Evolutionary conservation across 192 early-diverging fungal species (phyloP).

Genomic region (Mortierella claussenii): DNA sequence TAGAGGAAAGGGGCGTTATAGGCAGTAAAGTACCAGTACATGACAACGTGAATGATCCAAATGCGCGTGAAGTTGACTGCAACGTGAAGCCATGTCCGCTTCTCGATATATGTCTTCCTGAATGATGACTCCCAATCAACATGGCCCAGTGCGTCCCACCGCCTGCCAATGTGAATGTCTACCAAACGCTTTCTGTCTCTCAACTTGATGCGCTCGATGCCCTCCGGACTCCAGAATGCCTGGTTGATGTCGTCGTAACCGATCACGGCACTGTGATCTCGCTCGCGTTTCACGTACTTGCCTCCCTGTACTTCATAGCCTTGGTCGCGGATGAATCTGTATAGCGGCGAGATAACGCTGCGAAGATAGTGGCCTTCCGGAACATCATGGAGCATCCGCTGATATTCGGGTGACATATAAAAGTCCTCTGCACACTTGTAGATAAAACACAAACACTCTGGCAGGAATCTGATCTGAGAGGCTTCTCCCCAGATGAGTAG

Average conservation of each 20-base stretch:
- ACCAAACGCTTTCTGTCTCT: conserved; percentile 71
- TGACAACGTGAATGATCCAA: conserved; percentile 85
- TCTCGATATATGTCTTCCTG: conserved; percentile 86
- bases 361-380: conserved; percentile 77
- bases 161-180: conserved; percentile 66
- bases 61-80: conserved; percentile 86
- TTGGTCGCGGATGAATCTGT: conserved; percentile 79
- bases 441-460: conserved; percentile 82
- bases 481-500: conserved; percentile 86
- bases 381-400: conserved; percentile 60
- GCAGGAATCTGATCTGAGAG: conserved; percentile 74
- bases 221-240: conserved; percentile 80
- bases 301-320: conserved; percentile 77
- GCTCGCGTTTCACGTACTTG: conserved; percentile 78
- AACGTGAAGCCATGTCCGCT: conserved; percentile 84
- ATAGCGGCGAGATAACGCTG: conserved; percentile 75
- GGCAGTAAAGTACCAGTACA: conserved; percentile 84
- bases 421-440: conserved; percentile 78
- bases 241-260: conserved; percentile 90
- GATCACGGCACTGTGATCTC: conserved; percentile 79
- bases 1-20: conserved; percentile 76
- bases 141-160: conserved; percentile 68
- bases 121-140: conserved; percentile 80
- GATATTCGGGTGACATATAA: conserved; percentile 59
- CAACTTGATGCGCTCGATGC: conserved; percentile 64